Evolutionary conservation across 306 rosid species (phyloP), one percentile per base, ranked within the genome.

Genomic region (Prunus mira): DNA sequence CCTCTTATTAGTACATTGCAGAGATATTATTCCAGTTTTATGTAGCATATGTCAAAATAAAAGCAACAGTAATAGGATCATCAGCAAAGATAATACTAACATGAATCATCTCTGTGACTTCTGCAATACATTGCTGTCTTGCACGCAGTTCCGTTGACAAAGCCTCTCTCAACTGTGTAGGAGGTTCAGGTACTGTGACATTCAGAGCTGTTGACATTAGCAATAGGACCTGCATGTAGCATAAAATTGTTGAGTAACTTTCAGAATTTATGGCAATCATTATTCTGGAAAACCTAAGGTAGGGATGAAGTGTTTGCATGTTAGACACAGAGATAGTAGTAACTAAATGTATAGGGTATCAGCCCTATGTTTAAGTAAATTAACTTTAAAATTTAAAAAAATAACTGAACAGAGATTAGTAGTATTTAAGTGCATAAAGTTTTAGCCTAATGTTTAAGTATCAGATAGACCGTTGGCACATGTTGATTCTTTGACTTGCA

Each of bases 21-120:
- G 41, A 4, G 17, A 72, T 38, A 14, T 20, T 38, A n/a, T 56
- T n/a, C 51, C 17, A n/a, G 11, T 41, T 56, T 15, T 43, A 24
- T 41, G n/a, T 38, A 72, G 27, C 69, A 9, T 15, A 41, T 14
- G 32, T 30, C 32, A 3, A 50, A 54, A 52, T 11, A 32, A 52
- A 19, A 56, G 9, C 12, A 43, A 72, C 17, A 25, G 3, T 28
- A 5, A 17, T 34, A 60, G 62, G 8, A 32, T 19, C 49, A 65
- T 11, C 38, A 34, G 15, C 24, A 30, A 71, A 0, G 25, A 17
- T 45, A 25, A 46, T 75, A 87, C 98, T 84, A 19, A 94, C 98
- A 87, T 94, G 98, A 78, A 94, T 92, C 98, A 94, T 94, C 87
- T 94, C 98, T 70, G 98, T 90, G 64, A 94, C 91, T 89, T 94